These are phyloP conservation scores for Lactarius deliciosus DNA, from an alignment of 768 basidiomycete genomes.

Conservation along the genomic window DNA sequence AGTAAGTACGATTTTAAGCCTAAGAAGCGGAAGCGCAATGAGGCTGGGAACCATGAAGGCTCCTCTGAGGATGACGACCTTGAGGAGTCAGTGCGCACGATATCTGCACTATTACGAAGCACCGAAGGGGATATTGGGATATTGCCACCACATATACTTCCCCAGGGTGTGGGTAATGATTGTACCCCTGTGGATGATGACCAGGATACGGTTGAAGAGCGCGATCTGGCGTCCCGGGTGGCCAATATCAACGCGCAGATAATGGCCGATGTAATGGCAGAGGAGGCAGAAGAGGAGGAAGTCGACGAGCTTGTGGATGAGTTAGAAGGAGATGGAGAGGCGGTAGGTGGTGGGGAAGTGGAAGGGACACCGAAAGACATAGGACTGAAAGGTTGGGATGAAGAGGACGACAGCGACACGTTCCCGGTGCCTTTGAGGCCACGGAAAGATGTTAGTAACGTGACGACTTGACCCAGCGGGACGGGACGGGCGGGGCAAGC, in stretches of 20 bases:
- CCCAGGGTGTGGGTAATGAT: constrained; percentile 22
- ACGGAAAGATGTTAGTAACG: constrained; percentile 69
- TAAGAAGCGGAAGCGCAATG: constrained; percentile 53
- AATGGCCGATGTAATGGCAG: constrained; percentile 71
- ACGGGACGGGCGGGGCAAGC: constrained; percentile 3
- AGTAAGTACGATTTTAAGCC: constrained; percentile 81
- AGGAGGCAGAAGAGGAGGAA: constrained; percentile 48
- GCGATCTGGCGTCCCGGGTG: constrained; percentile 55
- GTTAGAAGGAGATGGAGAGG: constrained; percentile 36
- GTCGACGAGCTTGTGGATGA: constrained; percentile 39
- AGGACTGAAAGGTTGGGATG: constrained; percentile 37
- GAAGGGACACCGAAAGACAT: neutral
- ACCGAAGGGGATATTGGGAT: constrained; percentile 35
- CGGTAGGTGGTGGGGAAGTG: constrained; percentile 26
- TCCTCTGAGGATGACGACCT: constrained; percentile 54
- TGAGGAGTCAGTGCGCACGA: constrained; percentile 71
- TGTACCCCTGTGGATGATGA: constrained; percentile 7
- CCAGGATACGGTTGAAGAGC: constrained; percentile 16
- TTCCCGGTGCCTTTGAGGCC: constrained; percentile 72
- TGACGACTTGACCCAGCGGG: constrained; percentile 32
- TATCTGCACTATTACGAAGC: constrained; percentile 65
- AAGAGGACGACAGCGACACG: constrained; percentile 61
- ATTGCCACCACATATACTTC: constrained; percentile 17
- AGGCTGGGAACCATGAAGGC: constrained; percentile 40
- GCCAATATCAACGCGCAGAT: constrained; percentile 77